Percentiles rank a stretch among this genome's conserved stretches.
Evolutionary conservation across 805 yeast genomes (phyloP).

Genomic region (Cyberlindnera saturnus): DNA sequence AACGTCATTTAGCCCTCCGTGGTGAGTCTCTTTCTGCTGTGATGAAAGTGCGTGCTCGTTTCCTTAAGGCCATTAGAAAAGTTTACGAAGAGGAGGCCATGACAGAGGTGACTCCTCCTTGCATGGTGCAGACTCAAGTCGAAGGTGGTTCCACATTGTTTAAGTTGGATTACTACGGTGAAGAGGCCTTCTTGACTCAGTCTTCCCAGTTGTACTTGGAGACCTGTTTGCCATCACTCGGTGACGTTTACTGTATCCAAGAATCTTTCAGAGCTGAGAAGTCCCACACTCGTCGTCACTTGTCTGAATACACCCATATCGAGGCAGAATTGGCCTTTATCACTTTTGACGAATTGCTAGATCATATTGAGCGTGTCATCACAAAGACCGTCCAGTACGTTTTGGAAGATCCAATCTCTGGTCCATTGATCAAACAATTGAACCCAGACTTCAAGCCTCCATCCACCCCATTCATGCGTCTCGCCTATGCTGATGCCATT

Average conservation of each 20-base stretch:
- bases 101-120: conserved; percentile 95
- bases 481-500: conserved; percentile 86
- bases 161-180: conserved; percentile 90
- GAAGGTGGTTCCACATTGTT: conserved; percentile 98
- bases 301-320: conserved; percentile 93
- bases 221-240: conserved; percentile 92
- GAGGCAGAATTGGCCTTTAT: conserved; percentile 92
- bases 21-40: conserved; percentile 93
- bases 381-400: conserved; percentile 66
- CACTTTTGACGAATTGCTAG: conserved; percentile 77
- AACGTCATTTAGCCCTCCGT: conserved; percentile 92
- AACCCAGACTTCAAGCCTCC: conserved; percentile 91
- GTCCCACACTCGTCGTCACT: conserved; percentile 97
- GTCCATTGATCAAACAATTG: conserved; percentile 82
- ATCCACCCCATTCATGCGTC: conserved; percentile 77
- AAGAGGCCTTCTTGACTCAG: conserved; percentile 94
- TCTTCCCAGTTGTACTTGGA: conserved; percentile 95
- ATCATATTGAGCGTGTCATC: conserved; percentile 78
- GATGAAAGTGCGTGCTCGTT: conserved; percentile 87
- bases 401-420: conserved; percentile 85
- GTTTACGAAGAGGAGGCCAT: conserved; percentile 70
- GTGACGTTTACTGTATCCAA: conserved; percentile 96
- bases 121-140: conserved; percentile 99
- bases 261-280: conserved; percentile 99
- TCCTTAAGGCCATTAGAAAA: conserved; percentile 68